Evolutionary conservation across 306 rosid genomes (phyloP).

Genomic region (Trichosanthes truncata): DNA sequence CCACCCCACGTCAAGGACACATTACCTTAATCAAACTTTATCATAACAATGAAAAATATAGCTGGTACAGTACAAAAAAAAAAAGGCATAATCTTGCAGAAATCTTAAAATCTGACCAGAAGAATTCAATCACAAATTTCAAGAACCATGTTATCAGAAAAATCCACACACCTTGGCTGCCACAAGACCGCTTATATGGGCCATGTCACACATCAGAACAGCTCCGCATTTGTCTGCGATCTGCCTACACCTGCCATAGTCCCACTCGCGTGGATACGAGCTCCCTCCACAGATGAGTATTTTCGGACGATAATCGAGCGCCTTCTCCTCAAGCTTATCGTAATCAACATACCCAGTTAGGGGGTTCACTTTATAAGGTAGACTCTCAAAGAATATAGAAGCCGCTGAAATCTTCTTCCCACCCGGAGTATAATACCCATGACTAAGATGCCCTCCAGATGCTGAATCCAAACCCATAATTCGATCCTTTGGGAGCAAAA

Average conservation of each 20-base stretch:
- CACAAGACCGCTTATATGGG: constrained; percentile 86
- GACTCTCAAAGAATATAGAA: constrained; percentile 62
- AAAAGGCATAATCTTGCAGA: background rate
- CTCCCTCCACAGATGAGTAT: constrained; percentile 86
- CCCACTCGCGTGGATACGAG: constrained; percentile 84
- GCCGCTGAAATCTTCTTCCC: constrained; percentile 74
- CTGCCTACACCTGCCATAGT: constrained; percentile 54
- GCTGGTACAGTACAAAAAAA: background rate
- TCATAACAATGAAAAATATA: background rate
- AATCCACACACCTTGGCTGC: constrained; percentile 58
- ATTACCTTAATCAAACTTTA: background rate
- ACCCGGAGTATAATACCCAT: constrained; percentile 60
- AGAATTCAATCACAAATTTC: background rate
- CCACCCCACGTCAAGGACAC: background rate
- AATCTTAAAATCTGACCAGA: background rate
- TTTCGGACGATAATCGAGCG: constrained; percentile 64
- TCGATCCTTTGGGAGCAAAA: constrained; percentile 64
- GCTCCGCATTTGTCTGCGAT: constrained; percentile 83
- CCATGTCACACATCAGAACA: constrained; percentile 78
- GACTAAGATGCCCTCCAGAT: constrained; percentile 86
- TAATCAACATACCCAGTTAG: constrained; percentile 57
- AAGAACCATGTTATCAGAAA: background rate
- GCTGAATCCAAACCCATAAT: constrained; percentile 85
- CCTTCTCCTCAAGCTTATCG: constrained; percentile 83
- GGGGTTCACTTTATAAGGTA: constrained; percentile 72